A percentile compares a stretch with the other conserved stretches of the same genome.
Evolutionary conservation across 495 filamentous ascomycete species (phyloP).

Genomic region (Daldinia bambusicola): DNA sequence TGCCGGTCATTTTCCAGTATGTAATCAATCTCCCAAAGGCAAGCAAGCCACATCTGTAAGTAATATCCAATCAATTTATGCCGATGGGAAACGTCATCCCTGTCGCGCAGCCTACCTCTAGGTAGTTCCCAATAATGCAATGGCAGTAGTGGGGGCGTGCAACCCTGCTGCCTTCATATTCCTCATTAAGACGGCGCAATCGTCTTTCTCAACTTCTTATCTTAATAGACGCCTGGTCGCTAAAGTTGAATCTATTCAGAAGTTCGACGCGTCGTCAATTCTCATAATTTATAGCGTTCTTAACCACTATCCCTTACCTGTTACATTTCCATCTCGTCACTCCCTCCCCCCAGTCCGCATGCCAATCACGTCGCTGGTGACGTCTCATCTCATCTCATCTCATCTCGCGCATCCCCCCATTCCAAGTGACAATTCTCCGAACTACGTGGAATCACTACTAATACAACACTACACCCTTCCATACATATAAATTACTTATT

Average conservation of each 20-base stretch:
- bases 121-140: slow-evolving; percentile 17
- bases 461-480: background rate
- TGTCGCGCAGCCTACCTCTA: background rate
- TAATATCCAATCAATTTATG: slow-evolving; percentile 1
- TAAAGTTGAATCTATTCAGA: background rate
- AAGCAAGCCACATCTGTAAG: slow-evolving; percentile 7
- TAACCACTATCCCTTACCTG: background rate
- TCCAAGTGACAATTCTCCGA: slow-evolving; percentile 32
- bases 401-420: slow-evolving; percentile 30
- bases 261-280: background rate
- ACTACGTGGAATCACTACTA: slow-evolving; percentile 14
- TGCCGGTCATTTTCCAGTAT: no score
- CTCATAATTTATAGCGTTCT: background rate
- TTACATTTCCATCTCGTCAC: slow-evolving; percentile 10
- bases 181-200: slow-evolving; percentile 1
- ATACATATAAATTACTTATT: slow-evolving; percentile 14
- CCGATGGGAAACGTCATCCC: slow-evolving; percentile 19
- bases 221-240: background rate
- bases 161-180: background rate
- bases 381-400: slow-evolving; percentile 35
- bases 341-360: slow-evolving; percentile 6
- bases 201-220: background rate
- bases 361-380: slow-evolving; percentile 32
- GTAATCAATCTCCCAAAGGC: background rate
- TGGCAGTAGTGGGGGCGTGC: slow-evolving; percentile 20